Evolutionary conservation across 768 basidiomycete genomes (phyloP).

Genomic region (Cytidiella melzeri): DNA sequence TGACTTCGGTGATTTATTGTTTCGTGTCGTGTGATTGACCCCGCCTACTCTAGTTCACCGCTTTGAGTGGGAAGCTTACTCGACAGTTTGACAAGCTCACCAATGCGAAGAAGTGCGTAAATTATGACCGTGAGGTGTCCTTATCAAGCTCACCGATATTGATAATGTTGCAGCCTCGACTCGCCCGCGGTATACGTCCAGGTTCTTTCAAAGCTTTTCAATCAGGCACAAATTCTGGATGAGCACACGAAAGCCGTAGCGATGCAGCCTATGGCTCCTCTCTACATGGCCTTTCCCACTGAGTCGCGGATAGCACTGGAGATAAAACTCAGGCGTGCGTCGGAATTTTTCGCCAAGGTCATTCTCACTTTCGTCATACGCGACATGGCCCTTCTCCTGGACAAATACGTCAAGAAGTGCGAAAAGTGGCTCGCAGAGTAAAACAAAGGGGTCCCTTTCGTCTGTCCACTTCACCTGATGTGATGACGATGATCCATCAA

Average conservation of each 20-base stretch:
- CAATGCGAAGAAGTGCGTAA: conserved; percentile 78
- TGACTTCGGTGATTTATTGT: background rate
- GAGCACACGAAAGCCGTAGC: conserved; percentile 76
- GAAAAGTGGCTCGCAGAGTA: conserved; percentile 89
- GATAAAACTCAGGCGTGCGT: conserved; percentile 68
- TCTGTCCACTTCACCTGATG: too few relatives aligned
- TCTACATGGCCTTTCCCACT: conserved; percentile 64
- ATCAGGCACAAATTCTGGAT: conserved; percentile 73
- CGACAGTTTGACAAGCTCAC: conserved; percentile 79
- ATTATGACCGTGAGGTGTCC: background rate
- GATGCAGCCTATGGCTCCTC: conserved; percentile 58
- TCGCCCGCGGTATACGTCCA: conserved; percentile 82
- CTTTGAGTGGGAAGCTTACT: conserved; percentile 70
- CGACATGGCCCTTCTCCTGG: conserved; percentile 78
- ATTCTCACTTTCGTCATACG: conserved; percentile 86
- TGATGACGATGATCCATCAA: too few relatives aligned
- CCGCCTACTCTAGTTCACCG: conserved; percentile 33
- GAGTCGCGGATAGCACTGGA: conserved; percentile 64
- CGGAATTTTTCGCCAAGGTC: conserved; percentile 90
- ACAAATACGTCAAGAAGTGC: conserved; percentile 92
- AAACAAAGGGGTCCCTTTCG: too few relatives aligned
- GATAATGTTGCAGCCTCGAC: conserved; percentile 54
- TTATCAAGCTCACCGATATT: conserved; percentile 2
- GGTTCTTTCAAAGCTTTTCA: conserved; percentile 68
- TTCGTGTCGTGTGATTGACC: background rate